Evolutionary conservation across 1,139 yeast genomes (phyloP).

Genomic region (Pichia sp.): DNA sequence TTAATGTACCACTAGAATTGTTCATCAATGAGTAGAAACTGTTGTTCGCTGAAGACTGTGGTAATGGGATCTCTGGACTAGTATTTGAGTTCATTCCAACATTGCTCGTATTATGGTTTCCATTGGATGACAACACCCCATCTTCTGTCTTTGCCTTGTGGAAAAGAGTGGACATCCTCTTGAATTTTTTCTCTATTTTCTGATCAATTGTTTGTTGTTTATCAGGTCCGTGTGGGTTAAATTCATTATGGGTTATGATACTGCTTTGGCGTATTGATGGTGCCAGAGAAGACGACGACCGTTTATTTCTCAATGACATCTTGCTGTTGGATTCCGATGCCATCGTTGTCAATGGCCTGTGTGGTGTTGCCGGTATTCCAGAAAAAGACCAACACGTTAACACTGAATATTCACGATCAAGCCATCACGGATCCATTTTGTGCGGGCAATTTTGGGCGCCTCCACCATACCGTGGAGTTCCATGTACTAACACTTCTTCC

Average conservation of each 20-base stretch:
- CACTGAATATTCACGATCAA: too few relatives aligned
- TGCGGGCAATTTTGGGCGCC: too few relatives aligned
- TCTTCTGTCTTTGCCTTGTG: slow-evolving; percentile 13
- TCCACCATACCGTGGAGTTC: too few relatives aligned
- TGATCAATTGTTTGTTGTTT: slow-evolving; percentile 1
- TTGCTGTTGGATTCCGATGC: not conserved
- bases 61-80: slow-evolving; percentile 9
- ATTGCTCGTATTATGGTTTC: not conserved
- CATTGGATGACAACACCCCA: not conserved
- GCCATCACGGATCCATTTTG: too few relatives aligned
- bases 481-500: not conserved
- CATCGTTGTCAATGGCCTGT: too few relatives aligned
- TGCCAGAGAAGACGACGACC: slow-evolving; percentile 11
- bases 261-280: slow-evolving; percentile 8
- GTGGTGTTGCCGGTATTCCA: too few relatives aligned
- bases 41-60: slow-evolving; percentile 1
- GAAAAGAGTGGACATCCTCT: slow-evolving; percentile 12
- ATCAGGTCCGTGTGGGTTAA: not conserved
- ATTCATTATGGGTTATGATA: slow-evolving; percentile 1
- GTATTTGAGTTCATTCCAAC: not conserved
- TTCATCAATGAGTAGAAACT: slow-evolving; percentile 14
- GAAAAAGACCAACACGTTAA: too few relatives aligned
- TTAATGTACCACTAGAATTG: slow-evolving; percentile 18
- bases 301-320: slow-evolving; percentile 12
- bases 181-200: slow-evolving; percentile 12